Evolutionary conservation across 1,284 basidiomycete species (phyloP).

Genomic region (Sphaerobolus stellatus): DNA sequence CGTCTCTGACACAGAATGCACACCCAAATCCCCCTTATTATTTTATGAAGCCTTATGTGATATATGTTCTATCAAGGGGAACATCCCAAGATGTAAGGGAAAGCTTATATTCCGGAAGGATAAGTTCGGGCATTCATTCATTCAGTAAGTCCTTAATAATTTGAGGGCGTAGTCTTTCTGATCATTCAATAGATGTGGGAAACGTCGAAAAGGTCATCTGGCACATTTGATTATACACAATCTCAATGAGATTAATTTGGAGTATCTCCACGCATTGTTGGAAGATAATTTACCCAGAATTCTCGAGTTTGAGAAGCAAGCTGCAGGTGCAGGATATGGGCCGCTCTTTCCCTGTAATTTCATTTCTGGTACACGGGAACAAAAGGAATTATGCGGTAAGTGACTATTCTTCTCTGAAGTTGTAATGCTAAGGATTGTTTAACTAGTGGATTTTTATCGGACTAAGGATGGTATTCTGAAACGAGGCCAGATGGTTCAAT

Average conservation of each 20-base stretch:
- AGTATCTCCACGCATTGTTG: conserved; percentile 22
- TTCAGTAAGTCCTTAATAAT: conserved; percentile 5
- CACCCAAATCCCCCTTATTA: neutral
- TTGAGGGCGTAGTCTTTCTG: neutral
- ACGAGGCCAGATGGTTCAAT: conserved; percentile 7
- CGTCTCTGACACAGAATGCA: neutral
- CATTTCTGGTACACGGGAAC: conserved; percentile 14
- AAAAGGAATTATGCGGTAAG: conserved; percentile 21
- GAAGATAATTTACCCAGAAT: neutral
- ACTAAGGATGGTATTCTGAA: conserved; percentile 13
- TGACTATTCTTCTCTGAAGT: neutral
- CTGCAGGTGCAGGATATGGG: conserved; percentile 21
- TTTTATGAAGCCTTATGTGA: neutral
- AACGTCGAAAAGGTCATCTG: conserved; percentile 4
- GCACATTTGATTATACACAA: conserved; percentile 22
- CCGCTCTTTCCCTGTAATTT: conserved; percentile 19
- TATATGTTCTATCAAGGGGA: neutral
- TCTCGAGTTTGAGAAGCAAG: neutral
- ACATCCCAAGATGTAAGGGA: neutral
- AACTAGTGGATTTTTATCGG: conserved; percentile 20
- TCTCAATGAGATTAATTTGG: conserved; percentile 22
- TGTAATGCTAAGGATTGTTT: neutral
- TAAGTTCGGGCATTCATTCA: neutral
- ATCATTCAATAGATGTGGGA: conserved; percentile 14
- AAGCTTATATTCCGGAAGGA: neutral